phyloP scores from a whole-genome alignment of 2,329 filamentous ascomycete species.

The Sclerotinia borealis region DNA sequence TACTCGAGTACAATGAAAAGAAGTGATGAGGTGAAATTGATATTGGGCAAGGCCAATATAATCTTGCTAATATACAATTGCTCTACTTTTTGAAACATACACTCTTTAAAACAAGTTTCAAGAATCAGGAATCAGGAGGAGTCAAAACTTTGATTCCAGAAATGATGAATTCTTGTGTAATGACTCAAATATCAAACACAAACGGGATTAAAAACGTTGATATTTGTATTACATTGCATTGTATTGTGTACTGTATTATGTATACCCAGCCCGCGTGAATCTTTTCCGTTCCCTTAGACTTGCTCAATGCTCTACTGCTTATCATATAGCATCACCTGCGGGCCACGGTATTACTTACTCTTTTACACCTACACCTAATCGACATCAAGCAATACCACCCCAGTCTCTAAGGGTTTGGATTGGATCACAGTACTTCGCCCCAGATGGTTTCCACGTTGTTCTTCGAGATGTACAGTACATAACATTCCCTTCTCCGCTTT shows the following conservation, averaged over 20 bases:
- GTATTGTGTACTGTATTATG: background rate
- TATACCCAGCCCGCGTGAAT: background rate
- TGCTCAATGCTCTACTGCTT: background rate
- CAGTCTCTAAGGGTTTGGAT: no score
- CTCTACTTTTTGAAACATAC: no score
- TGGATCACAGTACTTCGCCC: background rate
- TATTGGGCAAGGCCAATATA: background rate
- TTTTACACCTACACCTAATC: background rate
- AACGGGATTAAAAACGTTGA: background rate
- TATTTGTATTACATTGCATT: background rate
- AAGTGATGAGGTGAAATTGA: background rate
- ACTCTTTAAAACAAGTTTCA: background rate
- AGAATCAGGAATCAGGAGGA: no score
- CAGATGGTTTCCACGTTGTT: conserved; percentile 1
- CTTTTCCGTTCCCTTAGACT: background rate
- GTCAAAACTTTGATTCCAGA: no score
- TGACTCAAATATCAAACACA: background rate
- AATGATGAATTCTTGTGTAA: background rate
- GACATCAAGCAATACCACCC: background rate
- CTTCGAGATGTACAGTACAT: background rate
- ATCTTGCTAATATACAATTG: no score
- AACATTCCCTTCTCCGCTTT: conserved; percentile 2
- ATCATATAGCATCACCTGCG: background rate
- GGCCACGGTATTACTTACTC: background rate
- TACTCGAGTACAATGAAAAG: background rate